These are phyloP conservation scores for Backusella tuberculispora DNA, from an alignment of 192 early-diverging fungal species.

Conservation along the genomic window DNA sequence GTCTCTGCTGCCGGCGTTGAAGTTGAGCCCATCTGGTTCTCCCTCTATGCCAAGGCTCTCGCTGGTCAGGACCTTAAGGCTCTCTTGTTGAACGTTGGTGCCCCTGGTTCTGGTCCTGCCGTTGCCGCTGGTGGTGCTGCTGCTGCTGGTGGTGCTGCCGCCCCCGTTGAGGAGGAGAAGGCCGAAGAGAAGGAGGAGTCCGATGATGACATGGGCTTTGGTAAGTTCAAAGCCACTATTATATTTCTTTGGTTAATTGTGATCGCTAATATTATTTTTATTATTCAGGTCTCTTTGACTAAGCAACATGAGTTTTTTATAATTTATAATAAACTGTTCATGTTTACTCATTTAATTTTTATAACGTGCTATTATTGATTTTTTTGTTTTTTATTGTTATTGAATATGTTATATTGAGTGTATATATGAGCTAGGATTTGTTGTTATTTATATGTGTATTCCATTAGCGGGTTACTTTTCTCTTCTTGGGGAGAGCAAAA, in stretches of 20 bases:
- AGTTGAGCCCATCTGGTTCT: constrained; percentile 94
- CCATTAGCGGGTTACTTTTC: background rate
- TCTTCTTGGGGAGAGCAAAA: constrained; percentile 24
- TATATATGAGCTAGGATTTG: background rate
- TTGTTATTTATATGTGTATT: background rate
- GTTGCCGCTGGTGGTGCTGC: constrained; percentile 45
- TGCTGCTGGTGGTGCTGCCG: constrained; percentile 47
- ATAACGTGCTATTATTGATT: background rate
- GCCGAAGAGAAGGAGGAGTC: constrained; percentile 78
- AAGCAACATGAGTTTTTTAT: constrained; percentile 15
- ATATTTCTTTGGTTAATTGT: background rate
- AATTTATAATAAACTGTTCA: background rate
- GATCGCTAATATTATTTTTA: background rate
- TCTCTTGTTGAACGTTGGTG: constrained; percentile 90
- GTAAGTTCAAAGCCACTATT: constrained; percentile 48
- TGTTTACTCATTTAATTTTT: background rate
- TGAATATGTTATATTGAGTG: background rate
- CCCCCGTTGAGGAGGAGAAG: constrained; percentile 52
- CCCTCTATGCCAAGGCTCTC: constrained; percentile 97
- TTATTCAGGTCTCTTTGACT: constrained; percentile 32
- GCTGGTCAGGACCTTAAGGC: constrained; percentile 87
- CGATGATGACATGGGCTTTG: constrained; percentile 85
- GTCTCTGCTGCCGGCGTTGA: constrained; percentile 88
- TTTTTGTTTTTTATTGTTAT: background rate
- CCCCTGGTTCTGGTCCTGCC: constrained; percentile 52